Evolutionary conservation across 495 filamentous ascomycete species (phyloP), one percentile per base, ranked within the genome.

Genomic region (Penicillium tannophilum): DNA sequence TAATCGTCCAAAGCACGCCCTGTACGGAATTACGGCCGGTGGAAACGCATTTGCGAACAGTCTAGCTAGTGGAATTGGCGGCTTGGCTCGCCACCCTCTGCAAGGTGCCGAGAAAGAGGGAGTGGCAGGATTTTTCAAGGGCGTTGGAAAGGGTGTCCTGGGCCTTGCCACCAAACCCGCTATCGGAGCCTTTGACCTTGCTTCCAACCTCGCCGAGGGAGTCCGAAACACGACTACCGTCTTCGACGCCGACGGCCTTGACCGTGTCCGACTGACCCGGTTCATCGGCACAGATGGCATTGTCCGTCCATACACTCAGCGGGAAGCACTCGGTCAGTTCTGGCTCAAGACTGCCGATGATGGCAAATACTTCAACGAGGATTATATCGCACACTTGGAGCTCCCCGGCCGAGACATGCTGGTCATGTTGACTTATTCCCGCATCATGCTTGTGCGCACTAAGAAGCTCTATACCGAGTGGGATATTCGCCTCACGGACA

Each of bases 161-260:
- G 94, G 94, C 5, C 74, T 97, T 8, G 92, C 92, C 0, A 98
- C 94, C 20, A 98, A 98, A 72, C 93, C 94, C 1, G 95, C 93
- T 14, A 95, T 98, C 57, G 94, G 95, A 49, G 92, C 95, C 19
- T 94, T 98, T 65, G 94, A 98, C 72, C 86, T 98, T 60, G 94
- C 94, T 0, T 96, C 91, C 65, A 97, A 96, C 72, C 85, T 98
- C 60, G 91, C 90, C 19, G 94, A 98, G 76, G 94, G 94, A 56
- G 93, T 98, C 42, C 91, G 93, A 64, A 98, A 98, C 75, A 98
- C 94, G 8, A 98, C 94, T 7, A 98, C 95, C 0, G 93, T 98
- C 36, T 98, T 98, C 69, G 94, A 98, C 65, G 87, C 88, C 36
- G 88, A 95, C 49, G 94, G 94, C 42, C 86, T 98, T 6, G 94